phyloP scores from a whole-genome alignment of 352 stramenopile species.

The Phytophthora melonis region DNA sequence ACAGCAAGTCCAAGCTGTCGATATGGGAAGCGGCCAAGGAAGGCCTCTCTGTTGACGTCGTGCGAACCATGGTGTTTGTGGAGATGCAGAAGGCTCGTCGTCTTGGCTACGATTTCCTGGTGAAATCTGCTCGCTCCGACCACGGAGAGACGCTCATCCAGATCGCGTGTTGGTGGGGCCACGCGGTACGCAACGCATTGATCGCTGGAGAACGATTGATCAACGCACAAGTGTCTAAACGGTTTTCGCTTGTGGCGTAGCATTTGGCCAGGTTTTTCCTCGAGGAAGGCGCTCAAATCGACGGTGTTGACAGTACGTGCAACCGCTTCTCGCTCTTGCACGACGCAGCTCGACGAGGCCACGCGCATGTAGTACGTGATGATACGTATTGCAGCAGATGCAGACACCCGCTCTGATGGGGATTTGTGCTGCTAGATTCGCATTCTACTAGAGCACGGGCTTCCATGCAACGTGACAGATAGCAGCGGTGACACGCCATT shows the following conservation, averaged over 20 bases:
- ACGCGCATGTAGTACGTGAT: slow-evolving; percentile 54
- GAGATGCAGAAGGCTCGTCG: slow-evolving; percentile 76
- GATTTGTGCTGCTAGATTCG: slow-evolving; percentile 45
- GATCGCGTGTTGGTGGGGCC: slow-evolving; percentile 77
- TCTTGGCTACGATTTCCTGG: slow-evolving; percentile 62
- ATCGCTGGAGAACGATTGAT: not conserved
- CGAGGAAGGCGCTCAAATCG: slow-evolving; percentile 63
- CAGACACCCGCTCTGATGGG: not conserved
- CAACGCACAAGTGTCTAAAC: not conserved
- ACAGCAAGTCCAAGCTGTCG: slow-evolving; percentile 53
- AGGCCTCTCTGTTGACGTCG: slow-evolving; percentile 52
- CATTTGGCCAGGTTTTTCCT: slow-evolving; percentile 67
- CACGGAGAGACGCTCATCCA: slow-evolving; percentile 70
- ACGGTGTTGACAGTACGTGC: slow-evolving; percentile 58
- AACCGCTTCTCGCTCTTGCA: slow-evolving; percentile 78
- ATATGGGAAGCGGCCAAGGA: slow-evolving; percentile 78
- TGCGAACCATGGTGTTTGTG: slow-evolving; percentile 61
- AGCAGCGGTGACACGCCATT: slow-evolving; percentile 65
- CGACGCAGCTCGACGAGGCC: slow-evolving; percentile 64
- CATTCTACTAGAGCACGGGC: slow-evolving; percentile 52
- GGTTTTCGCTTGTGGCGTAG: slow-evolving; percentile 19
- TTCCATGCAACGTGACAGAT: slow-evolving; percentile 56
- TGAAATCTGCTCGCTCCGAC: slow-evolving; percentile 58
- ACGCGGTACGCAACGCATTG: slow-evolving; percentile 40
- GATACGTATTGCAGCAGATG: not conserved